Evolutionary conservation across 306 rosid genomes (phyloP), one percentile per base, ranked within the genome.

Genomic region (Quercus robur): DNA sequence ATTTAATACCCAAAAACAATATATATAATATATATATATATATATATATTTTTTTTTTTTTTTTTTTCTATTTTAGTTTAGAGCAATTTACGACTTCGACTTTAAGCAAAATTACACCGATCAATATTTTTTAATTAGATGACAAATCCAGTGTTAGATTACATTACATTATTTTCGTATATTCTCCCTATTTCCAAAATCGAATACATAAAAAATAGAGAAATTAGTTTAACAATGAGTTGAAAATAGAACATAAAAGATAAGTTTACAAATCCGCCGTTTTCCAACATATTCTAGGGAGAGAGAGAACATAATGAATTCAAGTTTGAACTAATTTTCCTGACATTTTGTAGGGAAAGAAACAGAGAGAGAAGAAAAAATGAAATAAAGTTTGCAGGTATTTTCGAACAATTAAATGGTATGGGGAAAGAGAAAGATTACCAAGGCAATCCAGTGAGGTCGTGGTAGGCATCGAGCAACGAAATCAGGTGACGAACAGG

Each of bases 371-470:
- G 49, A 67, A 31, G 71, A 33, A 18, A 67, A 19, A 46, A 31
- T 8, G 46, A 41, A 41, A 41, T 41, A 8, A 41, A 41, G 46
- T 41, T 8, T 41, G 46, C 46, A 41, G 46, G 12, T 41, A 41
- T 2, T 41, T 41, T 41, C 12, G 46, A 41, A 41, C 46, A 41
- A 41, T 41, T 41, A 41, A 41, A 41, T 41, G 9, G 8, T 41
- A 41, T 8, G 46, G 46, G 46, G 54, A 49, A 49, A 49, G 17
- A 10, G 54, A 49, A 49, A 61, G 12, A 35, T 82, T 88, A 95
- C 99, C 98, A 95, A 30, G 98, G 99, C 56, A 90, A 72, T 83
- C 96, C 94, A 81, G 98, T 89, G 55, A 90, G 67, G 18, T 93
- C 93, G 54, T 95, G 98, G 63, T 75, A 83, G 9, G 87, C 92